These are phyloP conservation scores for Pythium coloratum DNA, from an alignment of 352 stramenopile genomes.

Conservation along the genomic window DNA sequence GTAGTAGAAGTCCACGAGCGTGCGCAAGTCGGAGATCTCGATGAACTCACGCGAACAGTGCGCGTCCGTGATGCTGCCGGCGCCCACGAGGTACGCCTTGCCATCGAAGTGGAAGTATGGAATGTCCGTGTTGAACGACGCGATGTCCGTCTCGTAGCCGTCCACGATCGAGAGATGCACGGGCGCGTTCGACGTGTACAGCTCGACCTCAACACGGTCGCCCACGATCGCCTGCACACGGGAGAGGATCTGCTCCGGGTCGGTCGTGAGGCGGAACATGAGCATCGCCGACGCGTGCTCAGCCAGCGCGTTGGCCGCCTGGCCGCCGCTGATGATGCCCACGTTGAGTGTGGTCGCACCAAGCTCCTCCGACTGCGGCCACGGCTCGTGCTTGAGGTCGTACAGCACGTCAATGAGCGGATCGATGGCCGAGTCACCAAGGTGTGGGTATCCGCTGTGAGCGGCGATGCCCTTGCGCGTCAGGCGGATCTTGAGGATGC, in stretches of 20 bases:
- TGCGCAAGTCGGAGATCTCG: slow-evolving; percentile 60
- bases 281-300: slow-evolving; percentile 85
- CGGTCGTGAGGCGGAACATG: slow-evolving; percentile 85
- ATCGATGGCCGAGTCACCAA: slow-evolving; percentile 83
- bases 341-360: slow-evolving; percentile 86
- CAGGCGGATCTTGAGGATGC: slow-evolving; percentile 83
- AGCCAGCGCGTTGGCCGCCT: slow-evolving; percentile 80
- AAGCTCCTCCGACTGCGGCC: slow-evolving; percentile 78
- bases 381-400: slow-evolving; percentile 73
- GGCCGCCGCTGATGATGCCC: slow-evolving; percentile 73
- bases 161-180: slow-evolving; percentile 79
- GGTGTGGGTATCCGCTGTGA: slow-evolving; percentile 84
- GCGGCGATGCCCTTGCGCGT: slow-evolving; percentile 69
- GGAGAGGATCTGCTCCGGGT: slow-evolving; percentile 67
- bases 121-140: slow-evolving; percentile 90
- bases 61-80: slow-evolving; percentile 72
- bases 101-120: slow-evolving; percentile 84
- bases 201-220: slow-evolving; percentile 60
- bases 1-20: slow-evolving; percentile 72
- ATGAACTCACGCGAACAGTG: slow-evolving; percentile 78
- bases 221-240: slow-evolving; percentile 69
- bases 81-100: slow-evolving; percentile 77
- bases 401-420: slow-evolving; percentile 84
- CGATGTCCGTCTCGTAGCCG: slow-evolving; percentile 84
- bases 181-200: slow-evolving; percentile 84